Percentiles rank a stretch among this genome's conserved stretches.
Conservation (phyloP, 1,284 basidiomycete genomes). For the Irpex sp. region DNA sequence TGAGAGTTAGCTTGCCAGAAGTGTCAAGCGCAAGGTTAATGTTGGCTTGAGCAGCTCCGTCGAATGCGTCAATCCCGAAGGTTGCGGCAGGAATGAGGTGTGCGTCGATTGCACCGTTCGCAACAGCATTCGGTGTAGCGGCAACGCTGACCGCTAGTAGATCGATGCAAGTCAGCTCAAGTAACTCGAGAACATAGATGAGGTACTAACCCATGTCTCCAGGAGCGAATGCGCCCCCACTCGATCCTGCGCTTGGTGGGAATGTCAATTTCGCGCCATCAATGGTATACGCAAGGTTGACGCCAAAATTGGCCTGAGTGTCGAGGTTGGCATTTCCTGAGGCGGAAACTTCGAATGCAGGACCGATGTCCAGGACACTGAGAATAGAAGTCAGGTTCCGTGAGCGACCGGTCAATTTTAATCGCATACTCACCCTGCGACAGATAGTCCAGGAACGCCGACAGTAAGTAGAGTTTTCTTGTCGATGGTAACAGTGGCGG, state of each 20-base stretch:
- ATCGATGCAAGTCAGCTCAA: neutral
- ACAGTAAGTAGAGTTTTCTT: constrained; percentile 31
- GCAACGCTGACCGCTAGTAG: constrained; percentile 38
- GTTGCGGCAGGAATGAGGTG: constrained; percentile 44
- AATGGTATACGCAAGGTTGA: constrained; percentile 32
- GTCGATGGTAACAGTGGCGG: constrained; percentile 32
- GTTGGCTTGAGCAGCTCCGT: constrained; percentile 25
- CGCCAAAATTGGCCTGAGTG: constrained; percentile 32
- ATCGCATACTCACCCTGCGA: constrained; percentile 32
- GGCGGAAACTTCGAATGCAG: constrained; percentile 29
- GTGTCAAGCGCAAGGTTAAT: constrained; percentile 42
- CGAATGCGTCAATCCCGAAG: constrained; percentile 36
- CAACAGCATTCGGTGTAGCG: constrained; percentile 34
- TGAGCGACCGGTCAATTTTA: neutral
- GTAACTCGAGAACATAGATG: neutral
- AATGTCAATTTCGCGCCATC: constrained; percentile 40
- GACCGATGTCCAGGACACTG: constrained; percentile 33
- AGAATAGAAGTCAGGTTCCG: neutral
- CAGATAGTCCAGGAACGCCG: constrained; percentile 36
- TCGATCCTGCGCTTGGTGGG: constrained; percentile 29
- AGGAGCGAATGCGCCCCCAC: constrained; percentile 19
- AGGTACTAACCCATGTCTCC: constrained; percentile 33
- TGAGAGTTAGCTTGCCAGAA: constrained; percentile 31
- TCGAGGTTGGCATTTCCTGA: constrained; percentile 28
- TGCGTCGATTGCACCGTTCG: constrained; percentile 38